Evolutionary conservation across 208 protist genomes (phyloP).

Genomic region (Herpetomonas muscarum): DNA sequence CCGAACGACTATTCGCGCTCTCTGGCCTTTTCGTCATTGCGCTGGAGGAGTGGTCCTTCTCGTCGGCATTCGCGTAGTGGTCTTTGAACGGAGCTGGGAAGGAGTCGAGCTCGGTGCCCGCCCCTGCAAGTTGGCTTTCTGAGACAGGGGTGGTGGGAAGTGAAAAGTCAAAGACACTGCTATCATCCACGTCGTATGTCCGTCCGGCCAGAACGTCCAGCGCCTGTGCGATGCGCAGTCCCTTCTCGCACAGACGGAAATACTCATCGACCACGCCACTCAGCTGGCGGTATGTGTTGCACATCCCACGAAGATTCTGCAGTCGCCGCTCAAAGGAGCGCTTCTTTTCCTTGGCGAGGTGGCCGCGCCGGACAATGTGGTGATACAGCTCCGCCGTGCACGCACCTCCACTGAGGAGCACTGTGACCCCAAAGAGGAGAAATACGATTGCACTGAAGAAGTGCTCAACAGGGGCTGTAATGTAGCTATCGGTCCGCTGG

Average conservation of each 20-base stretch:
- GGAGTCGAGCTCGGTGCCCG: not conserved
- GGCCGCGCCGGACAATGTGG: not conserved
- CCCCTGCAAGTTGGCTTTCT: not conserved
- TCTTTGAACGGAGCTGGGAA: too few relatives aligned
- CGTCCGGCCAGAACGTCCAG: not conserved
- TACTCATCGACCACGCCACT: conserved; percentile 10
- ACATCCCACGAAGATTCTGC: not conserved
- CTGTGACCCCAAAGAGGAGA: conserved; percentile 6
- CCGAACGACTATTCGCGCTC: too few relatives aligned
- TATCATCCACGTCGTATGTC: not conserved
- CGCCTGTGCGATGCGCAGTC: conserved; percentile 3
- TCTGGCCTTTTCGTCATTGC: too few relatives aligned
- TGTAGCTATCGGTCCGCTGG: not conserved
- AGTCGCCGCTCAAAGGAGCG: not conserved
- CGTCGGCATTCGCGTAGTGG: too few relatives aligned
- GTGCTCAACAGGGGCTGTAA: not conserved
- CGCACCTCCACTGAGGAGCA: not conserved
- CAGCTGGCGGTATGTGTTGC: conserved; percentile 6
- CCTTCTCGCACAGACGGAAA: conserved; percentile 8
- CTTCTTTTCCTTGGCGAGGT: not conserved
- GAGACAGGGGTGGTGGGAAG: not conserved
- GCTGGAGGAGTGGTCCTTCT: too few relatives aligned
- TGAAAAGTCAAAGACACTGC: not conserved
- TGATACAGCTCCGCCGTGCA: not conserved
- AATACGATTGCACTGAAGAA: conserved; percentile 12